A percentile compares a stretch with the other conserved stretches of the same genome.
Conservation (phyloP, 441 rosid genomes). For the Gossypium lobatum region DNA sequence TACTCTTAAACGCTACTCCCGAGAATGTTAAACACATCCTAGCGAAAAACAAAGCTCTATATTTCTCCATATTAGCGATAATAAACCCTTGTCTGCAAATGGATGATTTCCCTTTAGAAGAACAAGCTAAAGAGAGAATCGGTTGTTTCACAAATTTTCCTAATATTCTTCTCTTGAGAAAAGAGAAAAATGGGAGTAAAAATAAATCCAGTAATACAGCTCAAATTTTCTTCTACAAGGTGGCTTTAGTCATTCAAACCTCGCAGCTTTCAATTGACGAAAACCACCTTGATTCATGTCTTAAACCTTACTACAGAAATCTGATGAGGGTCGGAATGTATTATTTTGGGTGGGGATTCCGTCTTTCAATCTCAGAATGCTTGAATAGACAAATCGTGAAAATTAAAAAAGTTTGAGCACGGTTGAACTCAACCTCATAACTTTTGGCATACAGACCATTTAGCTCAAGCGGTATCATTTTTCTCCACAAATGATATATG, state of each 20-base stretch:
- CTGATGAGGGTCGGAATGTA: too few relatives aligned
- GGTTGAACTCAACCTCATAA: too few relatives aligned
- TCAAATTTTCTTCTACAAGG: slow-evolving; percentile 4
- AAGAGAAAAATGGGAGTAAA: not conserved
- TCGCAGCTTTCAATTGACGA: slow-evolving; percentile 17
- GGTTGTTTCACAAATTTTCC: not conserved
- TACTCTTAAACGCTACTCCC: too few relatives aligned
- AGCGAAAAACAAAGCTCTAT: not conserved
- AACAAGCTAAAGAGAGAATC: not conserved
- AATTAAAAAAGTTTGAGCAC: too few relatives aligned
- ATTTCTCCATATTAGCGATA: not conserved
- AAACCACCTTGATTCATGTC: slow-evolving; percentile 11
- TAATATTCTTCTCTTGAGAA: not conserved
- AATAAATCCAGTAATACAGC: not conserved
- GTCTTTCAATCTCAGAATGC: too few relatives aligned
- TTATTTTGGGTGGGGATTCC: too few relatives aligned
- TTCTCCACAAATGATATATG: too few relatives aligned
- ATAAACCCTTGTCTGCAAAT: not conserved
- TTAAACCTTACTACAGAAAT: not conserved
- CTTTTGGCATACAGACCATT: too few relatives aligned
- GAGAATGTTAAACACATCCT: too few relatives aligned
- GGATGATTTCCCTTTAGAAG: not conserved
- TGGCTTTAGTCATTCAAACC: slow-evolving; percentile 21
- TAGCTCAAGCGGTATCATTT: too few relatives aligned
- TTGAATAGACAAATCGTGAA: too few relatives aligned